phyloP scores from a whole-genome alignment of 2,329 filamentous ascomycete genomes.

The Ophiostoma ips region DNA sequence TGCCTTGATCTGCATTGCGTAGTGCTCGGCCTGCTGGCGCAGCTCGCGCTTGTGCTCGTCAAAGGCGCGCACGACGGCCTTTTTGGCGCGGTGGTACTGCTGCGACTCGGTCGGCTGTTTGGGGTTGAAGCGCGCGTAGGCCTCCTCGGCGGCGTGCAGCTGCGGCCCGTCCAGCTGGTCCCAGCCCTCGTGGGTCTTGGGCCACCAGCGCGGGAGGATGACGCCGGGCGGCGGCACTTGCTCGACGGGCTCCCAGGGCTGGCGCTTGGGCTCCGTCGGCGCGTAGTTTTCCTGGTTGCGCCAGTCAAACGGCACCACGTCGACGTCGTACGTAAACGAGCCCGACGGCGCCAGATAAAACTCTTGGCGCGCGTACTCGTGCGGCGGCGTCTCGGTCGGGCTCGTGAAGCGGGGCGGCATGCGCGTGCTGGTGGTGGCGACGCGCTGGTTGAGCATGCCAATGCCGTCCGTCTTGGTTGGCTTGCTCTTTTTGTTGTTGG shows the following conservation, averaged over 20 bases:
- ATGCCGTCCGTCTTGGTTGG: neutral
- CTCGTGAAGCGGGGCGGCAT: neutral
- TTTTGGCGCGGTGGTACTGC: neutral
- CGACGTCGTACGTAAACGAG: conserved; percentile 1
- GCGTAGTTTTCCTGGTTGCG: neutral
- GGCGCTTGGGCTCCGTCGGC: neutral
- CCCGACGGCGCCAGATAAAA: neutral
- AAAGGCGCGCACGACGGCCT: neutral
- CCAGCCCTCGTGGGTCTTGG: neutral
- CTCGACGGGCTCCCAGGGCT: neutral
- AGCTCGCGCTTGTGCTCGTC: neutral
- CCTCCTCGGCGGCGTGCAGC: neutral
- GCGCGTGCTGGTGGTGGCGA: neutral
- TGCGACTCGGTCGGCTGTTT: neutral
- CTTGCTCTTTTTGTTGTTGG: neutral
- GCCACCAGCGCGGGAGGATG: neutral
- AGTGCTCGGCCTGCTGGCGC: neutral
- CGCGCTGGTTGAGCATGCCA: neutral
- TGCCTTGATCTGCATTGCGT: neutral
- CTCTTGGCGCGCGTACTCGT: neutral
- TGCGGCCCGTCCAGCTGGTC: neutral
- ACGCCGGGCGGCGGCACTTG: neutral
- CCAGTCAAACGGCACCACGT: neutral
- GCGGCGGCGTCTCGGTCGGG: neutral
- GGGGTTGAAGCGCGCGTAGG: neutral